These are phyloP conservation scores for Syzygium oleosum DNA, from an alignment of 345 rosid species.

Conservation along the genomic window DNA sequence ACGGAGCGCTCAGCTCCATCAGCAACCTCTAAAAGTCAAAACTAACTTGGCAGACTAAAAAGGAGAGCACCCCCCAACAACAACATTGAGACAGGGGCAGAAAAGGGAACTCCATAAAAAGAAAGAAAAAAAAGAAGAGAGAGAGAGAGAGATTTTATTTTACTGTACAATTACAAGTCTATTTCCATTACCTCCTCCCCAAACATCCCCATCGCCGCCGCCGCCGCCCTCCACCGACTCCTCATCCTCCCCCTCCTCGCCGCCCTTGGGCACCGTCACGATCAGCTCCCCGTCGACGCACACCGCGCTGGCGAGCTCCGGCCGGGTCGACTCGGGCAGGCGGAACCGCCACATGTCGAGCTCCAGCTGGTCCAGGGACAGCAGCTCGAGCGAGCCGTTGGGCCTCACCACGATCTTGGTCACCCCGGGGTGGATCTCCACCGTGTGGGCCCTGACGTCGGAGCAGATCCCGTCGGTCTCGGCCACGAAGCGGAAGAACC, in stretches of 20 bases:
- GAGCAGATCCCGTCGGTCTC: slow-evolving; percentile 50
- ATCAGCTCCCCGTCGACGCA: slow-evolving; percentile 61
- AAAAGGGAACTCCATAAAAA: background rate
- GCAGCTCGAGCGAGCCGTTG: slow-evolving; percentile 45
- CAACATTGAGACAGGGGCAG: background rate
- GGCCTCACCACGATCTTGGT: slow-evolving; percentile 80
- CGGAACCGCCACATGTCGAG: slow-evolving; percentile 94
- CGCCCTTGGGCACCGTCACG: slow-evolving; percentile 85
- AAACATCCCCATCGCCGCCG: slow-evolving; percentile 25
- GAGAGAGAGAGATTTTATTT: background rate
- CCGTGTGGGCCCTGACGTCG: slow-evolving; percentile 65
- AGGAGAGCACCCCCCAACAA: background rate
- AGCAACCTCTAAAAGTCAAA: background rate
- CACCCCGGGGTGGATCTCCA: slow-evolving; percentile 88
- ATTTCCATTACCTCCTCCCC: slow-evolving; percentile 72
- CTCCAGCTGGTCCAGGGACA: slow-evolving; percentile 60
- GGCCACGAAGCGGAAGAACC: slow-evolving; percentile 79
- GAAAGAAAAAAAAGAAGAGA: background rate
- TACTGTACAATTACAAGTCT: slow-evolving; percentile 91
- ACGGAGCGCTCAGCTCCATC: background rate
- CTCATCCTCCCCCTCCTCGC: slow-evolving; percentile 18
- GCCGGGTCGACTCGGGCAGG: slow-evolving; percentile 74
- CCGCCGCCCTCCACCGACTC: slow-evolving; percentile 23
- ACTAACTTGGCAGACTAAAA: background rate
- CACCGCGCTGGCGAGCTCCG: slow-evolving; percentile 88